Evolutionary conservation across 1,284 basidiomycete genomes (phyloP).

Genomic region (Cryptococcus sp.): DNA sequence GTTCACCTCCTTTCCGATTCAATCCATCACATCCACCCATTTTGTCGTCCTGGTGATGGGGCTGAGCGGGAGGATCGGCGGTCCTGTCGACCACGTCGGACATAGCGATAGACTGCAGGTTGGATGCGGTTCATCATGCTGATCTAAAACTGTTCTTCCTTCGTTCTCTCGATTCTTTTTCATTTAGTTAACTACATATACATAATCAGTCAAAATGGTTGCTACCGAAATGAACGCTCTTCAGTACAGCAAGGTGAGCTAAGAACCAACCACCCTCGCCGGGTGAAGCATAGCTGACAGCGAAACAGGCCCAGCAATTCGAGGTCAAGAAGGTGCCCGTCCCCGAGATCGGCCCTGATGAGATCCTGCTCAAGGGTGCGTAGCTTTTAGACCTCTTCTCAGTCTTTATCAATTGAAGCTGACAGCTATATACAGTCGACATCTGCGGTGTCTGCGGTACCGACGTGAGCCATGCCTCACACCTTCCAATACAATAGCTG

Average conservation of each 20-base stretch:
- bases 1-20: background rate
- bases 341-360: slow-evolving; percentile 64
- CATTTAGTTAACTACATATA: slow-evolving; percentile 22
- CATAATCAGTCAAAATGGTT: slow-evolving; percentile 27
- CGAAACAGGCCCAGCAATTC: slow-evolving; percentile 63
- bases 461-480: slow-evolving; percentile 55
- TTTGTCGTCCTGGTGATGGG: background rate
- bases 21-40: background rate
- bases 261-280: background rate
- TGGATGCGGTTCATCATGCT: background rate
- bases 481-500: background rate
- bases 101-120: background rate
- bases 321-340: slow-evolving; percentile 65
- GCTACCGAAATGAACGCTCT: slow-evolving; percentile 45
- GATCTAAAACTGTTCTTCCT: background rate
- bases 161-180: slow-evolving; percentile 26
- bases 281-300: background rate
- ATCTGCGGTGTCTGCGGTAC: slow-evolving; percentile 70
- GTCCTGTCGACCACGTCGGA: background rate
- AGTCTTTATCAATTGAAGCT: background rate
- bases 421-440: slow-evolving; percentile 36
- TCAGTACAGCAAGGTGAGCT: slow-evolving; percentile 44
- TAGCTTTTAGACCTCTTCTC: background rate
- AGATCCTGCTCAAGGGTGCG: slow-evolving; percentile 70
- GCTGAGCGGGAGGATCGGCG: background rate